A percentile compares a stretch with the other conserved stretches of the same genome.
phyloP scores from a whole-genome alignment of 2,329 filamentous ascomycete genomes.

The Pseudogymnoascus pannorum region DNA sequence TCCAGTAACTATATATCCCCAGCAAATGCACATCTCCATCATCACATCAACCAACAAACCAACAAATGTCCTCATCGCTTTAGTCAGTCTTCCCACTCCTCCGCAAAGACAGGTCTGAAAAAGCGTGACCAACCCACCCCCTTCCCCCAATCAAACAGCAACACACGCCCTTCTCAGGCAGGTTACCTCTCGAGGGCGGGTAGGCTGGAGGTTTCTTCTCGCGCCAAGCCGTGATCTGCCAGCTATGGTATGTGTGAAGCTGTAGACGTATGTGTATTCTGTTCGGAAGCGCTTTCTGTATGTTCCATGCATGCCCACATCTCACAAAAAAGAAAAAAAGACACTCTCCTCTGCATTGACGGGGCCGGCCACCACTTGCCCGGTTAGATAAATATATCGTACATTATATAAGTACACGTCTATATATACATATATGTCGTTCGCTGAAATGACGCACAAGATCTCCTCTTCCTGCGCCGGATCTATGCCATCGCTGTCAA shows the following conservation, averaged over 20 bases:
- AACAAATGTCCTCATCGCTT: conserved; percentile 44
- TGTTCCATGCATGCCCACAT: not conserved
- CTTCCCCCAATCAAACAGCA: conserved; percentile 11
- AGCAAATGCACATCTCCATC: too few species aligned
- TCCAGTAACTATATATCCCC: too few species aligned
- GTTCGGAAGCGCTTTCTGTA: conserved; percentile 41
- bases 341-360: not conserved
- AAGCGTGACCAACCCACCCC: conserved; percentile 35
- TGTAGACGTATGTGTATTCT: conserved; percentile 44
- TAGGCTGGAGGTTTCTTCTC: conserved; percentile 34
- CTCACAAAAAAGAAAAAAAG: not conserved
- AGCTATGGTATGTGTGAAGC: conserved; percentile 34
- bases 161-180: not conserved
- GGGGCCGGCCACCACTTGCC: not conserved
- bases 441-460: not conserved
- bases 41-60: not conserved
- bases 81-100: conserved; percentile 47
- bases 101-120: conserved; percentile 47
- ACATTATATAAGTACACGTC: conserved; percentile 13
- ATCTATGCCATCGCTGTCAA: conserved; percentile 2
- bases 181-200: conserved; percentile 12
- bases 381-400: not conserved
- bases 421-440: conserved; percentile 6
- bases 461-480: not conserved
- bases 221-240: conserved; percentile 46